Conservation (phyloP, 345 rosid genomes). For the Psidium friedrichsthalianum region DNA sequence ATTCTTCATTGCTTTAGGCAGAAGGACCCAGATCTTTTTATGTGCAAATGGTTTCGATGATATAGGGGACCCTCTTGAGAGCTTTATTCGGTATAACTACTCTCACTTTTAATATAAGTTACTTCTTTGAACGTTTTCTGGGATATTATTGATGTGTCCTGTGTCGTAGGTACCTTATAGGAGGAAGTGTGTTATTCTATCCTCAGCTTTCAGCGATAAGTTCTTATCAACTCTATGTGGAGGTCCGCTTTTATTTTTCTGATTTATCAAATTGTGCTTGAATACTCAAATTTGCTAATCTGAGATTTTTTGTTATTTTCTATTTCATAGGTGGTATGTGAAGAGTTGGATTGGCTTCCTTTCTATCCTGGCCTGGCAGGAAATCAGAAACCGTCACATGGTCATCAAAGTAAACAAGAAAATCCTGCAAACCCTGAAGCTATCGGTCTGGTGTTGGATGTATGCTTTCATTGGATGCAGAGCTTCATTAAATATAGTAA, state of each 20-base stretch:
- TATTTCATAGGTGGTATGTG: constrained; percentile 71
- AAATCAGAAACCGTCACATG: constrained; percentile 31
- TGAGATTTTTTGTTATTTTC: constrained; percentile 1
- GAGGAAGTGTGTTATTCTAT: constrained; percentile 87
- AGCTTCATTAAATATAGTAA: constrained; percentile 89
- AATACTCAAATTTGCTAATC: neutral
- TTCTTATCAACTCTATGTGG: constrained; percentile 91
- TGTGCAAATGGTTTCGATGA: constrained; percentile 65
- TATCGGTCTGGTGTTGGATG: constrained; percentile 50
- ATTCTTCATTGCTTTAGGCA: constrained; percentile 89
- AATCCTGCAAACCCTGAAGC: constrained; percentile 71
- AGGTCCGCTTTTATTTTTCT: constrained; percentile 43
- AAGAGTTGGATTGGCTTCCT: constrained; percentile 93
- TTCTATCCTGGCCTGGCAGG: constrained; percentile 44
- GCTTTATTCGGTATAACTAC: constrained; percentile 54
- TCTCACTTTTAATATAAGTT: constrained; percentile 1
- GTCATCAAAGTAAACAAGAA: constrained; percentile 47
- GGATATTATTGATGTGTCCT: neutral
- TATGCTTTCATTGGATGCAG: constrained; percentile 91
- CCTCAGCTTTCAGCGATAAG: constrained; percentile 94
- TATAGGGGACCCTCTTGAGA: constrained; percentile 51
- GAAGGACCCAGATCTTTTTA: constrained; percentile 61
- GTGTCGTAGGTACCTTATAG: constrained; percentile 62
- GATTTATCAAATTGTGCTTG: constrained; percentile 1
- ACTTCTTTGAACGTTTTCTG: constrained; percentile 1